Evolutionary conservation across 1,139 yeast species (phyloP).

Genomic region (Dujonia santamariae): DNA sequence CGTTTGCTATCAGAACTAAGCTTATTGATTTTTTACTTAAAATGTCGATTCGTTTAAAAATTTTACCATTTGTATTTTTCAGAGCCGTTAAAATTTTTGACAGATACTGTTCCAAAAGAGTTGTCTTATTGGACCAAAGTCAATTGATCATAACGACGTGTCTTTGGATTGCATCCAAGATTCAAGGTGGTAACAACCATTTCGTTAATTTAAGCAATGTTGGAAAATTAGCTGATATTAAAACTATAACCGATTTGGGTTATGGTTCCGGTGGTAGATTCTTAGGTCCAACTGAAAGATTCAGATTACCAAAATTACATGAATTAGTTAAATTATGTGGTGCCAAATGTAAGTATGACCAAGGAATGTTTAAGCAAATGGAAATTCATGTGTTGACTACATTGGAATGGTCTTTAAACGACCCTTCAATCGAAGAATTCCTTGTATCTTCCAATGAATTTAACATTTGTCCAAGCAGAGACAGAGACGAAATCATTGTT

Average conservation of each 20-base stretch:
- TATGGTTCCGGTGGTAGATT: constrained; percentile 56
- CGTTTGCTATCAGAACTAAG: constrained; percentile 46
- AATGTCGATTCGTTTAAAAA: constrained; percentile 56
- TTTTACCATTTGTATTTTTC: constrained; percentile 57
- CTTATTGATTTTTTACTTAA: constrained; percentile 58
- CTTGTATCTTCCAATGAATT: constrained; percentile 32
- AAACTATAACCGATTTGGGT: constrained; percentile 41
- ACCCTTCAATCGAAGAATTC: constrained; percentile 56
- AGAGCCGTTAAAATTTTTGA: constrained; percentile 60
- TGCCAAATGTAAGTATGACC: constrained; percentile 54
- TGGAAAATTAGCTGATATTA: constrained; percentile 27
- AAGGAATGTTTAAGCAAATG: constrained; percentile 59
- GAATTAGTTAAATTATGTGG: constrained; percentile 64
- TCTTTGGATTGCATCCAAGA: constrained; percentile 62
- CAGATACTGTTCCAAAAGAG: constrained; percentile 63
- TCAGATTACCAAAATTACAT: constrained; percentile 59
- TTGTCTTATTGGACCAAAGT: constrained; percentile 58
- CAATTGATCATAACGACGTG: constrained; percentile 66
- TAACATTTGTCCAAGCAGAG: constrained; percentile 17
- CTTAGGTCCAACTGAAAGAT: constrained; percentile 64
- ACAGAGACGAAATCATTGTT: constrained; percentile 1
- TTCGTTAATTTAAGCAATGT: constrained; percentile 47
- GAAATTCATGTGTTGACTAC: constrained; percentile 55
- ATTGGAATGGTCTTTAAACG: constrained; percentile 59
- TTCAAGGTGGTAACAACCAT: constrained; percentile 70